Evolutionary conservation across 352 stramenopile genomes (phyloP), one percentile per base, ranked within the genome.

Genomic region (Pythium myriotylum): DNA sequence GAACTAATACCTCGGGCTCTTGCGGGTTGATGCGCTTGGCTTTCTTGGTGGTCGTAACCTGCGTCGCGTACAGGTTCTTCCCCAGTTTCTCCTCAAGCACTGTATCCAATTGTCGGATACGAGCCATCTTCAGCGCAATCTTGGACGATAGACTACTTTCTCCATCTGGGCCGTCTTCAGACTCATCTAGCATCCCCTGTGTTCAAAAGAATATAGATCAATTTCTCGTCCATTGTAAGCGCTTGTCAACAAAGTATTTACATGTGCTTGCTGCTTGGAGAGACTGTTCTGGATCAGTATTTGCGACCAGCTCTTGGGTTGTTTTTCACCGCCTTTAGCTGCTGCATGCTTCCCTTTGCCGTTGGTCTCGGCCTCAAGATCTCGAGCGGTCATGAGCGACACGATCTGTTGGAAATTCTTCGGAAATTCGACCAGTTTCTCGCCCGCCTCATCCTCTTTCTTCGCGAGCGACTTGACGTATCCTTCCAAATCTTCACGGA

Each of bases 91-190:
- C 74, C 37, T 89, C 78, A 27, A 91, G 49, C 35, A 88, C 68
- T 0, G 53, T 62, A 50, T 91, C 82, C 9, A 88, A 54, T 37
- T 88, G 79, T 23, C 76, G 76, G 43, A 91, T 79, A 7, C 74
- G 76, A 20, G 79, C 78, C 67, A 88, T 85, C 60, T 89, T 89
- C 37, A 89, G 58, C n/a, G 79, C 82, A 35, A 91, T 88, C 53
- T 89, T 91, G 35, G 78, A 67, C 20, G 70, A 65, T 23, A 88
- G 46, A 10, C 54, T 60, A 4, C 45, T 50, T n/a, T 70, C 69
- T 0, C 59, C 68, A 45, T 74, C 62, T 1, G 40, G 35, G 8
- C 65, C 67, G 5, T 81, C 65, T 10, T 70, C 69, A 16, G 42
- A 45, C 20, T 86, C 76, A 20, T 82, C 68, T 45, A 89, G 49